Evolutionary conservation across 129 eudicot species (phyloP).

Genomic region (Silybum marianum): DNA sequence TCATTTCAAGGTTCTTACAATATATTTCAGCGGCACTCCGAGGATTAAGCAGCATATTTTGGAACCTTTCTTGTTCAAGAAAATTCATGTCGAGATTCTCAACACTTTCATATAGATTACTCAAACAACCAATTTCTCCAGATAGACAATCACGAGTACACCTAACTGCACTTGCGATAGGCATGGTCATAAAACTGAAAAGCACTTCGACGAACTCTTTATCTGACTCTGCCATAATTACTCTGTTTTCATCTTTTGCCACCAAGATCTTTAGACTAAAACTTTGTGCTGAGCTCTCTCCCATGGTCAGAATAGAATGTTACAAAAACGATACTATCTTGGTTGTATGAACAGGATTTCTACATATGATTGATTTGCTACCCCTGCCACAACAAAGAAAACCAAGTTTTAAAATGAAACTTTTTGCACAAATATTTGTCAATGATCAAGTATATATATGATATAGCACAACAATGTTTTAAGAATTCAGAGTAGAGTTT

Average conservation of each 20-base stretch:
- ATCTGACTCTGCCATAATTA: conserved; percentile 34
- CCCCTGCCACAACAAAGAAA: conserved; percentile 11
- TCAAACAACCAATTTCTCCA: conserved; percentile 27
- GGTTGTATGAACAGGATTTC: no score
- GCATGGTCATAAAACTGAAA: conserved; percentile 36
- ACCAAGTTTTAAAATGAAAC: background rate
- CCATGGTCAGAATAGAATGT: conserved; percentile 11
- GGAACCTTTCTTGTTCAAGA: background rate
- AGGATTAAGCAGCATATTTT: conserved; percentile 29
- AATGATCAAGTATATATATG: no score
- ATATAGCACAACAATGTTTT: no score
- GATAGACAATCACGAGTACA: conserved; percentile 4
- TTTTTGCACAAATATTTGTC: no score
- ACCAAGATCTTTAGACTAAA: conserved; percentile 30
- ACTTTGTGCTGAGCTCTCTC: conserved; percentile 3
- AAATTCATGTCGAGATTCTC: conserved; percentile 14
- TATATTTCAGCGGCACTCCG: conserved; percentile 28
- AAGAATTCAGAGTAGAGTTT: no score
- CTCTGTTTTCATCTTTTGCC: conserved; percentile 27
- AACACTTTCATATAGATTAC: conserved; percentile 29
- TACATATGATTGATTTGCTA: background rate
- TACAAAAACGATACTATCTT: no score
- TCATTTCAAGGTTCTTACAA: conserved; percentile 22
- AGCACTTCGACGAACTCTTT: conserved; percentile 36
- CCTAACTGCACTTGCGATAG: conserved; percentile 30